A percentile compares a stretch with the other conserved stretches of the same genome.
phyloP scores from a whole-genome alignment of 106 monocot species.

The Xerophyta viscosa region DNA sequence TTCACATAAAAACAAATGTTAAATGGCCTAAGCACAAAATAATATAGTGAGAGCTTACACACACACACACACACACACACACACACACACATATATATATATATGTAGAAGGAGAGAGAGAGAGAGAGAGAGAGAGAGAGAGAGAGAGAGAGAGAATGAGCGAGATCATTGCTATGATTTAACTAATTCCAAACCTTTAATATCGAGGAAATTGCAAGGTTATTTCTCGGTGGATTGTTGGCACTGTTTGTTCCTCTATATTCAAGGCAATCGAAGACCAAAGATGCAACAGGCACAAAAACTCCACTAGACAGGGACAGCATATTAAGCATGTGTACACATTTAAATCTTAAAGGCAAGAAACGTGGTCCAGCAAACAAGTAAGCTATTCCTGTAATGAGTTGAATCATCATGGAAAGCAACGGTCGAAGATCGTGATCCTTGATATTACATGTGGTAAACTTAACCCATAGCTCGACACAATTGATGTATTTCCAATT shows the following conservation, averaged over 20 bases:
- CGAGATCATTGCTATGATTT: too few relatives aligned
- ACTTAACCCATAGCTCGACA: slow-evolving; percentile 67
- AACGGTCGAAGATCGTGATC: slow-evolving; percentile 57
- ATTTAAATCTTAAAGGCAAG: slow-evolving; percentile 73
- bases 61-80: too few relatives aligned
- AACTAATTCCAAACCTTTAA: slow-evolving; percentile 46
- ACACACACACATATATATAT: too few relatives aligned
- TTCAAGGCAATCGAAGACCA: slow-evolving; percentile 66
- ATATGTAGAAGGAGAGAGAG: too few relatives aligned
- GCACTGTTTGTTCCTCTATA: slow-evolving; percentile 17
- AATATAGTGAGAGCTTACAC: too few relatives aligned
- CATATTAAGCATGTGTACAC: slow-evolving; percentile 82
- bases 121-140: too few relatives aligned
- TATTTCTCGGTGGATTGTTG: slow-evolving; percentile 11
- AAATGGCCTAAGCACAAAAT: too few relatives aligned
- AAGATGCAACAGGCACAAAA: slow-evolving; percentile 70
- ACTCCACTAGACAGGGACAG: slow-evolving; percentile 64
- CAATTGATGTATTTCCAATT: slow-evolving; percentile 82
- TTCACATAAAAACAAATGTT: too few relatives aligned
- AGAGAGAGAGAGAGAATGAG: too few relatives aligned
- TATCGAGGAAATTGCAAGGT: slow-evolving; percentile 34
- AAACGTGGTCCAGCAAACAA: slow-evolving; percentile 68
- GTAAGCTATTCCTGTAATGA: slow-evolving; percentile 56
- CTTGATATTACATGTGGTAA: slow-evolving; percentile 44
- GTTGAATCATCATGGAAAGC: slow-evolving; percentile 39